phyloP scores from a whole-genome alignment of 2,329 filamentous ascomycete genomes.

The Neoscytalidium dimidiatum region DNA sequence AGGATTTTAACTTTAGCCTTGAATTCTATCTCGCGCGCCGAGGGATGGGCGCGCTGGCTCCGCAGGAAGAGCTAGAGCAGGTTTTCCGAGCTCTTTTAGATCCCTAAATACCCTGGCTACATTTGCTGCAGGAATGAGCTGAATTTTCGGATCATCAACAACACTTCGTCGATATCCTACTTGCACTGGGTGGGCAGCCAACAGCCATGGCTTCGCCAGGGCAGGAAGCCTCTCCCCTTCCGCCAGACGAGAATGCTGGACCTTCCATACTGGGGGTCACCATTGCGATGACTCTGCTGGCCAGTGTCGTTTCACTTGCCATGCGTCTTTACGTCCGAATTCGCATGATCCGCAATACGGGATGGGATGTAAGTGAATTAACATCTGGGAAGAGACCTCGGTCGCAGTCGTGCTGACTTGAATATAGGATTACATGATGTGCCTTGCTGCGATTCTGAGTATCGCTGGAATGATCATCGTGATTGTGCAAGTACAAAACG shows the following conservation, averaged over 20 bases:
- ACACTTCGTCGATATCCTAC: neutral
- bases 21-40: neutral
- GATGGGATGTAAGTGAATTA: constrained; percentile 47
- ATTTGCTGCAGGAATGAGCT: neutral
- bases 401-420: constrained; percentile 19
- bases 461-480: neutral
- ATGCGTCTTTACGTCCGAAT: constrained; percentile 52
- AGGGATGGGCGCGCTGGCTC: neutral
- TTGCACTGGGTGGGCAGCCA: no score
- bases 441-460: constrained; percentile 39
- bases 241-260: constrained; percentile 41
- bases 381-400: neutral
- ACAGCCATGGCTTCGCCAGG: neutral
- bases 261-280: constrained; percentile 45
- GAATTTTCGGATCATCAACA: neutral
- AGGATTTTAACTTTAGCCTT: neutral
- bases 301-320: constrained; percentile 40
- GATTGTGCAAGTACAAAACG: constrained; percentile 16
- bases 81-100: neutral
- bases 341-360: constrained; percentile 51
- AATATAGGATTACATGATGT: constrained; percentile 45
- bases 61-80: no score
- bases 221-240: constrained; percentile 19
- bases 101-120: neutral
- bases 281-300: constrained; percentile 42